Evolutionary conservation across 2,329 filamentous ascomycete species (phyloP).

Genomic region (Aspergillus sp.): DNA sequence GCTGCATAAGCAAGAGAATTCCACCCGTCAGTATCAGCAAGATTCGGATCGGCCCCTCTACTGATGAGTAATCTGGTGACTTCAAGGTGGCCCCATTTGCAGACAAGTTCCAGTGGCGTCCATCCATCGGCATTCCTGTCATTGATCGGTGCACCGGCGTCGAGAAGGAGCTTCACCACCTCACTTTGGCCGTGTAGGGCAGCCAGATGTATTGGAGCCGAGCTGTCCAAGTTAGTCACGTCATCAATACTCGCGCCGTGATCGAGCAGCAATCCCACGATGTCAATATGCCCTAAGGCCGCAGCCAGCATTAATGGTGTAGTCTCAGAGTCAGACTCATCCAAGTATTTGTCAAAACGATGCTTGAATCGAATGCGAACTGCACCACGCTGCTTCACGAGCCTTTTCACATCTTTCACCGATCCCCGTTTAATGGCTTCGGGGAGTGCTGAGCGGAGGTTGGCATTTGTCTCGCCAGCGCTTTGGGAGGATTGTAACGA

Average conservation of each 20-base stretch:
- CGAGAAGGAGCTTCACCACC: not conserved
- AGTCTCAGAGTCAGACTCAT: not conserved
- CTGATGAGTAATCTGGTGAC: not conserved
- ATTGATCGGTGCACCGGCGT: not conserved
- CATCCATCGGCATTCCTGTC: not conserved
- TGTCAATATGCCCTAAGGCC: not conserved
- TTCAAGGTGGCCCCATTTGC: not conserved
- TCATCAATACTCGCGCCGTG: not conserved
- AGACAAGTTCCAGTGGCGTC: not conserved
- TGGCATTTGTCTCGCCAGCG: not conserved
- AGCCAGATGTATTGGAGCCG: not conserved
- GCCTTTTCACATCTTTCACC: conserved; percentile 2
- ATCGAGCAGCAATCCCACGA: not conserved
- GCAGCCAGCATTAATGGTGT: not conserved
- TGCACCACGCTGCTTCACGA: not conserved
- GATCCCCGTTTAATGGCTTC: not conserved
- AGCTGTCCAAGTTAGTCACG: too few species aligned
- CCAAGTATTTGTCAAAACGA: not conserved
- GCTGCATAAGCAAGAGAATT: not conserved
- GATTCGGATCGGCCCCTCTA: not conserved
- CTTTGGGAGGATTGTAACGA: too few species aligned
- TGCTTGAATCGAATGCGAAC: not conserved
- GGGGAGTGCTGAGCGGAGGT: conserved; percentile 13
- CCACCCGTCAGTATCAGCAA: not conserved
- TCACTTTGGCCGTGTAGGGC: not conserved